These are phyloP conservation scores for Podaxis sp. DNA, from an alignment of 768 basidiomycete species.

Conservation along the genomic window DNA sequence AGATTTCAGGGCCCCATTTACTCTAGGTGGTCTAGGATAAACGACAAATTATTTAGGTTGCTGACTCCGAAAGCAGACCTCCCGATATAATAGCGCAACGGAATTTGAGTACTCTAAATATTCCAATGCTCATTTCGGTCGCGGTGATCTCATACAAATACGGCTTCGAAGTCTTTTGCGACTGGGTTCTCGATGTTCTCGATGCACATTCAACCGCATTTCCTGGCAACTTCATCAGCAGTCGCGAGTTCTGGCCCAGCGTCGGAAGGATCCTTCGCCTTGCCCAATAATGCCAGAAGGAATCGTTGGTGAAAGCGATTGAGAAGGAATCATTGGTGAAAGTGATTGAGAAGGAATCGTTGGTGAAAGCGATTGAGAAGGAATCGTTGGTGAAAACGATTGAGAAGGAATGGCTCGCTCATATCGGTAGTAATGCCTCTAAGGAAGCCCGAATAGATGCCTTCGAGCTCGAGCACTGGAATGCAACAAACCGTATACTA, in stretches of 20 bases:
- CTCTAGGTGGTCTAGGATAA: slow-evolving; percentile 15
- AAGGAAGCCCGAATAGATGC: not conserved
- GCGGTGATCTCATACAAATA: slow-evolving; percentile 2
- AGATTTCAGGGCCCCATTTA: slow-evolving; percentile 20
- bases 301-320: not conserved
- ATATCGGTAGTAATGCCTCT: not conserved
- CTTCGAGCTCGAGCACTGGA: not conserved
- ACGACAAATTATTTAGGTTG: not conserved
- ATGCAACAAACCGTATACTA: no score
- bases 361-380: not conserved
- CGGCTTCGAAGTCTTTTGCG: not conserved
- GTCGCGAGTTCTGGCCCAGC: not conserved
- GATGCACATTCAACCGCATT: not conserved
- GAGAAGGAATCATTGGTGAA: not conserved
- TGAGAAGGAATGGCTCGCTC: not conserved
- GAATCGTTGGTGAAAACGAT: not conserved
- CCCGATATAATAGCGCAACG: not conserved
- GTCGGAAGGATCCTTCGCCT: not conserved
- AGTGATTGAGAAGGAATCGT: not conserved
- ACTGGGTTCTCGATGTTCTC: not conserved
- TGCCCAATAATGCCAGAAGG: not conserved
- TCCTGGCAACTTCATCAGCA: not conserved
- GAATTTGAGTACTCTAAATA: not conserved
- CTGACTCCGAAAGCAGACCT: not conserved
- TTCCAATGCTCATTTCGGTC: not conserved